Percentiles rank a stretch among this genome's conserved stretches.
Conservation (phyloP, 1,139 yeast genomes). For the Debaryomyces singareniensis region DNA sequence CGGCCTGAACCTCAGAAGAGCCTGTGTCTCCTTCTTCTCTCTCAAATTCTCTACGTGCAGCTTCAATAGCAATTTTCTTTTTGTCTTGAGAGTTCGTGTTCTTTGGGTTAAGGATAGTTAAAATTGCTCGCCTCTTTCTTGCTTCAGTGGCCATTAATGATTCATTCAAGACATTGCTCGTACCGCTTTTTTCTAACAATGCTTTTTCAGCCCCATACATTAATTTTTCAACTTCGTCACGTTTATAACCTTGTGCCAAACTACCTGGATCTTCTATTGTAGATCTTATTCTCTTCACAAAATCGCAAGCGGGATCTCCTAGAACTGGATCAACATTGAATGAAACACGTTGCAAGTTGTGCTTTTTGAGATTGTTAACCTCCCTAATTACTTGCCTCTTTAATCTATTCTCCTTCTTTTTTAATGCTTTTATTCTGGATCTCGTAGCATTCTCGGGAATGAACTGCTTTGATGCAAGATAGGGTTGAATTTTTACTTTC, state of each 20-base stretch:
- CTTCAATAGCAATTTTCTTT: slow-evolving; percentile 49
- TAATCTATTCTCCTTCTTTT: slow-evolving; percentile 35
- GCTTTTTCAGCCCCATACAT: slow-evolving; percentile 67
- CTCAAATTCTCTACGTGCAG: slow-evolving; percentile 75
- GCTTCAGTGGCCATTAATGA: slow-evolving; percentile 42
- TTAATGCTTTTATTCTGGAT: slow-evolving; percentile 30
- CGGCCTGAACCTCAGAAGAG: slow-evolving; percentile 94
- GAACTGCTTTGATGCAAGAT: slow-evolving; percentile 28
- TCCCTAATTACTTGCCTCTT: slow-evolving; percentile 41
- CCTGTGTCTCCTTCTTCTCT: slow-evolving; percentile 90
- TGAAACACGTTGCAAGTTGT: slow-evolving; percentile 23
- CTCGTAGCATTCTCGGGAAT: slow-evolving; percentile 20
- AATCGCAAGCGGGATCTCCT: slow-evolving; percentile 64
- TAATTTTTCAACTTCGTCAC: slow-evolving; percentile 66
- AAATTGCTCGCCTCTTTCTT: slow-evolving; percentile 60
- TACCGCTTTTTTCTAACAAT: slow-evolving; percentile 24
- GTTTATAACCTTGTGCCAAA: slow-evolving; percentile 53
- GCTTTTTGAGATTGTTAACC: slow-evolving; percentile 41
- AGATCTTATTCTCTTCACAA: slow-evolving; percentile 59
- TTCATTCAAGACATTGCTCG: slow-evolving; percentile 37
- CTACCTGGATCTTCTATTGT: slow-evolving; percentile 57
- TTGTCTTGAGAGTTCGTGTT: slow-evolving; percentile 61
- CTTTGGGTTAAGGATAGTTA: slow-evolving; percentile 67
- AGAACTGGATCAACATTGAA: slow-evolving; percentile 66
- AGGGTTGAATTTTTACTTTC: slow-evolving; percentile 16